These are phyloP conservation scores for Plasmodium cynomolgi DNA, from an alignment of 169 alveolate genomes.

Conservation along the genomic window DNA sequence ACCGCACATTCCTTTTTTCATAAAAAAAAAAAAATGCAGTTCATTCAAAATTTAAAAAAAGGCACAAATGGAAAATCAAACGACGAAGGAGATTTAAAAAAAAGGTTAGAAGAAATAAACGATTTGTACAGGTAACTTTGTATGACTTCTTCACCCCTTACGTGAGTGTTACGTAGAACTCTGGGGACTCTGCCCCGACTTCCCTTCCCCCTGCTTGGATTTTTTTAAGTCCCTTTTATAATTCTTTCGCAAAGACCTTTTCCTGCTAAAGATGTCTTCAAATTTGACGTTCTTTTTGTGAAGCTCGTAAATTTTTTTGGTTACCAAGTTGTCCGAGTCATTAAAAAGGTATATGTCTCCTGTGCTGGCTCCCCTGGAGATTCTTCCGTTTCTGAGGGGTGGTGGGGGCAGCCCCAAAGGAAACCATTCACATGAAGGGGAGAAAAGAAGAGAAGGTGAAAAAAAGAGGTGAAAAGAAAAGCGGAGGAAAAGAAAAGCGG, in stretches of 20 bases:
- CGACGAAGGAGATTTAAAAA: constrained; percentile 49
- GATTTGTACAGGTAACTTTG: constrained; percentile 29
- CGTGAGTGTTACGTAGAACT: not conserved
- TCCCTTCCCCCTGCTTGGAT: not conserved
- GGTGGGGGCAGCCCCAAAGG: not conserved
- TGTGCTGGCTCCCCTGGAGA: constrained; percentile 63
- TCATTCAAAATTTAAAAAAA: constrained; percentile 67
- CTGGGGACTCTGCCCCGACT: not conserved
- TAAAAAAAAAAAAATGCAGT: constrained; percentile 14
- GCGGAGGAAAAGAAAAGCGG: too few relatives aligned
- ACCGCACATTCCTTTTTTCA: not conserved
- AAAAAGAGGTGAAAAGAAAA: too few relatives aligned
- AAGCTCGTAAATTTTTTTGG: constrained; percentile 53
- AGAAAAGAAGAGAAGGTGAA: too few relatives aligned
- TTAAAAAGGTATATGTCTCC: constrained; percentile 64
- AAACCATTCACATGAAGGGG: not conserved
- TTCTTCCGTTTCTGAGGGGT: constrained; percentile 50
- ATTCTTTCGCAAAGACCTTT: constrained; percentile 71
- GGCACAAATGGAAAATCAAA: constrained; percentile 32
- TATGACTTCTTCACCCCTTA: not conserved
- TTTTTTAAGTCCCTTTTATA: constrained; percentile 51
- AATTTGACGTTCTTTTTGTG: constrained; percentile 65
- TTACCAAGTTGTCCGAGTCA: constrained; percentile 28
- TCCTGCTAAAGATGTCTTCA: constrained; percentile 67
- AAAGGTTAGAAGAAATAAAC: constrained; percentile 49